Base-by-base conservation (phyloP, 345 rosid species). In the Hibiscus trionum region DNA sequence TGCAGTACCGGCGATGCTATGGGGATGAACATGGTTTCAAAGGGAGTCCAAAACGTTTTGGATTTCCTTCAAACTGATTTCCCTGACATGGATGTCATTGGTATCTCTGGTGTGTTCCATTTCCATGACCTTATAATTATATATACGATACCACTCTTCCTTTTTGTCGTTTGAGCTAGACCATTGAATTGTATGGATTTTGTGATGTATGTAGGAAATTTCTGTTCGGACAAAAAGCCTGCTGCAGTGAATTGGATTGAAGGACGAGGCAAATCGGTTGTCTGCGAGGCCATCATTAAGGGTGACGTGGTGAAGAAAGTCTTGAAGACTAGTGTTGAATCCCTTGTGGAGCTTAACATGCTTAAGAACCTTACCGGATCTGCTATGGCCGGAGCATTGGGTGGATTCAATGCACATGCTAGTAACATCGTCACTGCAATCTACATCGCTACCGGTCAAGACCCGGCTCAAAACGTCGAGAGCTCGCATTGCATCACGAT, bases 21-120 rank as follows among this genome's bases (percentile, higher is more conserved):
- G 94, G 91, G 94, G 78, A 89, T 89, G 94, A 89, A 89, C 84
- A 89, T 89, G 94, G 84, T 87, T 47, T 87, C 94, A 31, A 89
- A 89, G 73, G 94, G 90, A 3, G 91, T 89, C 27, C 94, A 89
- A 73, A 89, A 89, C 61, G 90, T 87, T 39, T 77, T 89, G 73
- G 88, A 87, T 61, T 87, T 84, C 75, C 88, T 87, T 77, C 88
- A 83, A 76, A 50, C 12, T 24, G 89, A 87, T 69, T 89, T 85
- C 76, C 83, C 90, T 11, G 94, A 89, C 80, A 89, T 89, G 90
- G 88, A 85, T 76, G 86, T 89, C 56, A 76, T 87, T 26, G 91
- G 91, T 71, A 79, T 89, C 73, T 87, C 94, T 35, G 91, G 89
- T 86, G 74, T 64, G 65, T 14, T 65, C 24, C 19, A 3, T 39